Evolutionary conservation across 306 rosid species (phyloP).

Genomic region (Pyrus pyrifolia): DNA sequence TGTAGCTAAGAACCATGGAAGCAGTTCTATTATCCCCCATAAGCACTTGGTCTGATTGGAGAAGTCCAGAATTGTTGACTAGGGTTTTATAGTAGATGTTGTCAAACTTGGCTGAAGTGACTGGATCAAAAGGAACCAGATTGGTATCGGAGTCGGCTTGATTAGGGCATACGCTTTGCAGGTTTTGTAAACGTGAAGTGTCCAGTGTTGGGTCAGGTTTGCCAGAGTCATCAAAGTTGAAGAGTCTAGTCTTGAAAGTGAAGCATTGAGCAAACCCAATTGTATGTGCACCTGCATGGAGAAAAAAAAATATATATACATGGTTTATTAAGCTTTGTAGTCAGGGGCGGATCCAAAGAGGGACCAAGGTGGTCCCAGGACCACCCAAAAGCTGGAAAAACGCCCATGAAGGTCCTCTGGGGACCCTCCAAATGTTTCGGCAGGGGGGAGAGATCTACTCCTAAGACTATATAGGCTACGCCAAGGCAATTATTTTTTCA

Average conservation of each 20-base stretch:
- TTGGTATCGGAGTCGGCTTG: conserved; percentile 54
- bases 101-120: conserved; percentile 50
- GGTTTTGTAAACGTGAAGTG: conserved; percentile 32
- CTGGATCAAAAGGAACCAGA: conserved; percentile 52
- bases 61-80: conserved; percentile 56
- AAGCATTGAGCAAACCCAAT: conserved; percentile 85
- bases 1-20: conserved; percentile 45
- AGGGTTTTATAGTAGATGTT: conserved; percentile 62
- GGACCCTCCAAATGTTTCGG: too few species aligned
- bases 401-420: too few species aligned
- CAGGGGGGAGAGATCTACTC: too few species aligned
- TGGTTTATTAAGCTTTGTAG: not conserved
- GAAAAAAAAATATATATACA: not conserved
- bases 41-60: conserved; percentile 77
- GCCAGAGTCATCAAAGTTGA: conserved; percentile 55
- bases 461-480: too few species aligned
- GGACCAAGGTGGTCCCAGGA: too few species aligned
- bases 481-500: too few species aligned
- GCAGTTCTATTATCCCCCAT: conserved; percentile 49
- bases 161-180: conserved; percentile 53
- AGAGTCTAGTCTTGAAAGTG: conserved; percentile 74
- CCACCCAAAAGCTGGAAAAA: too few species aligned
- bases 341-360: too few species aligned
- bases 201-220: conserved; percentile 66
- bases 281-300: conserved; percentile 36